Evolutionary conservation across 768 basidiomycete genomes (phyloP).

Genomic region (Mycena amicta): DNA sequence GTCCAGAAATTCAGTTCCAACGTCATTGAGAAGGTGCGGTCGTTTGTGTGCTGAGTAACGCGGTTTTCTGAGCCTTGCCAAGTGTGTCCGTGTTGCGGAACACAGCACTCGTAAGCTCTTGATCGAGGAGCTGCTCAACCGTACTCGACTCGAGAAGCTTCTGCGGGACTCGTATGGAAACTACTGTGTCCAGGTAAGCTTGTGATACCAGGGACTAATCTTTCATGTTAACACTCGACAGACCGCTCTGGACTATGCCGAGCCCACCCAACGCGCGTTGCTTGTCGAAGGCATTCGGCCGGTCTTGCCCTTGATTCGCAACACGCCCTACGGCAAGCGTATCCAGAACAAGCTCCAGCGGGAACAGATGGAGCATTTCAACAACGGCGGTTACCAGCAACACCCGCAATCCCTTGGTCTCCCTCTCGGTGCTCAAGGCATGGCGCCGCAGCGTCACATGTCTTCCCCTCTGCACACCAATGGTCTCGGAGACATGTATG

Average conservation of each 20-base stretch:
- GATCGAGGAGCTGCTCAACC: constrained; percentile 93
- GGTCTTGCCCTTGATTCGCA: constrained; percentile 96
- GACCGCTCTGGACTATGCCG: constrained; percentile 98
- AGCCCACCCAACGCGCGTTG: constrained; percentile 87
- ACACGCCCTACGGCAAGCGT: constrained; percentile 98
- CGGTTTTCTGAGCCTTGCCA: constrained; percentile 3
- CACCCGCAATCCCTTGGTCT: constrained; percentile 61
- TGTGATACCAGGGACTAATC: not conserved
- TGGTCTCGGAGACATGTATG: constrained; percentile 68
- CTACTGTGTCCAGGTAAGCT: constrained; percentile 84
- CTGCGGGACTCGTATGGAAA: constrained; percentile 96
- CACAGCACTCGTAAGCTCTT: constrained; percentile 91
- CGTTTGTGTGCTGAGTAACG: constrained; percentile 1
- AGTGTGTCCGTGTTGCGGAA: constrained; percentile 93
- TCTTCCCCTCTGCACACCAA: constrained; percentile 54
- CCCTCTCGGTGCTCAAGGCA: constrained; percentile 58
- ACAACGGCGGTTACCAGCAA: constrained; percentile 47
- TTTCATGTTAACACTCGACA: constrained; percentile 35
- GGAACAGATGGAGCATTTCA: constrained; percentile 76
- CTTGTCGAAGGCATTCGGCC: constrained; percentile 98
- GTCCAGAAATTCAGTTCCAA: constrained; percentile 99
- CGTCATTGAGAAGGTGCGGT: constrained; percentile 88
- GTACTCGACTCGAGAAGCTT: constrained; percentile 92
- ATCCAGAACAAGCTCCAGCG: constrained; percentile 99
- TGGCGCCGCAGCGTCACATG: constrained; percentile 61